Evolutionary conservation across 495 filamentous ascomycete genomes (phyloP).

Genomic region (Penicillium roqueforti): DNA sequence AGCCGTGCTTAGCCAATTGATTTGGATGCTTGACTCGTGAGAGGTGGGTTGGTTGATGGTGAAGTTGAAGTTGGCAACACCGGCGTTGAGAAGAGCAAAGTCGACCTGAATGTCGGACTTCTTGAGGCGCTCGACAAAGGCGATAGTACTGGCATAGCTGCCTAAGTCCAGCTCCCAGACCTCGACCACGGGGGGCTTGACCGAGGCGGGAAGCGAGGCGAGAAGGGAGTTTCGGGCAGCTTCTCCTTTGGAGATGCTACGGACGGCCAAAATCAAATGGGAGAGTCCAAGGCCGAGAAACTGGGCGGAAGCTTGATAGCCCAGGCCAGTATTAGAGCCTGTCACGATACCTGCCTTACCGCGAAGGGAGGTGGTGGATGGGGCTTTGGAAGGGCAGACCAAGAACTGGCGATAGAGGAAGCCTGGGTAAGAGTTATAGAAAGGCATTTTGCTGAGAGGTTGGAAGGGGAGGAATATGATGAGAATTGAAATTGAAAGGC

Average conservation of each 20-base stretch:
- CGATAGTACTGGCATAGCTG: constrained; percentile 41
- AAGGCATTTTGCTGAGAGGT: constrained; percentile 17
- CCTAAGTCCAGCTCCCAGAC: constrained; percentile 50
- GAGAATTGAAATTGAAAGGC: too few species aligned
- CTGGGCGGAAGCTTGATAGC: constrained; percentile 36
- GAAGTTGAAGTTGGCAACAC: constrained; percentile 32
- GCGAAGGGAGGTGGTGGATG: constrained; percentile 20
- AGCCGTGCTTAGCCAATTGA: constrained; percentile 41
- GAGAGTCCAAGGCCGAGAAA: constrained; percentile 40
- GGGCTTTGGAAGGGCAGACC: constrained; percentile 31
- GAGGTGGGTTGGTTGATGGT: constrained; percentile 32
- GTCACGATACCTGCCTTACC: constrained; percentile 45
- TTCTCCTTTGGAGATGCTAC: constrained; percentile 39
- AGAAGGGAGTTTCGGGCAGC: constrained; percentile 33
- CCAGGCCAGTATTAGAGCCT: constrained; percentile 44
- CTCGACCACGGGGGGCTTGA: constrained; percentile 21
- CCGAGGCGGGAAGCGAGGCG: constrained; percentile 23
- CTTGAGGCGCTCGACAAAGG: constrained; percentile 32
- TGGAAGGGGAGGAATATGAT: too few species aligned
- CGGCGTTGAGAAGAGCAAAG: constrained; percentile 53
- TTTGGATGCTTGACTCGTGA: constrained; percentile 33
- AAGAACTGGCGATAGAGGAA: constrained; percentile 20
- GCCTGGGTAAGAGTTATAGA: constrained; percentile 16
- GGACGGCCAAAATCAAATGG: constrained; percentile 48
- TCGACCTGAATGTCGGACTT: constrained; percentile 38